Conservation (phyloP, 768 basidiomycete genomes). For the Agrocybe praecox region DNA sequence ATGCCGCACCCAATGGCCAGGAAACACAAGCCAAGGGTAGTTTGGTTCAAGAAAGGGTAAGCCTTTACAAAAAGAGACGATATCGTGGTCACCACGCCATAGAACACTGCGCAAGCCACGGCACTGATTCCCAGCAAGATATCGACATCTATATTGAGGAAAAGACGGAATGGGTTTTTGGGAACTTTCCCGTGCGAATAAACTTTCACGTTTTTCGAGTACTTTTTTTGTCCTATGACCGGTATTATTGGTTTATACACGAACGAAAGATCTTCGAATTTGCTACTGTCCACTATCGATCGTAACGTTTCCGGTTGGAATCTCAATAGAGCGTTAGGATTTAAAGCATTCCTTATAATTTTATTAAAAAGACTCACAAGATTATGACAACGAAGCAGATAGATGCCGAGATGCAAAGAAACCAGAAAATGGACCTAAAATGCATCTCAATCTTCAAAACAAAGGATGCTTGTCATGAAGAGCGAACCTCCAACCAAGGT, state of each 20-base stretch:
- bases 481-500: conserved; percentile 64
- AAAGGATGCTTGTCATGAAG: not conserved
- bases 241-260: conserved; percentile 60
- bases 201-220: conserved; percentile 22
- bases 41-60: conserved; percentile 66
- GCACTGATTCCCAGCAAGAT: conserved; percentile 54
- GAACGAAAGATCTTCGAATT: conserved; percentile 40
- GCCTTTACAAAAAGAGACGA: conserved; percentile 59
- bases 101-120: conserved; percentile 56
- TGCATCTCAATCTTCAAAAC: not conserved
- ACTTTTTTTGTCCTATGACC: conserved; percentile 33
- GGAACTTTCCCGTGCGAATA: conserved; percentile 38
- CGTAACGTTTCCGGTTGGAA: conserved; percentile 57
- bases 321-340: conserved; percentile 31
- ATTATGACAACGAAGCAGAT: conserved; percentile 49
- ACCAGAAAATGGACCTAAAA: conserved; percentile 63
- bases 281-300: conserved; percentile 55
- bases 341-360: not conserved
- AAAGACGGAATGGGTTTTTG: conserved; percentile 59
- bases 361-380: conserved; percentile 35
- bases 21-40: conserved; percentile 77
- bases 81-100: conserved; percentile 60
- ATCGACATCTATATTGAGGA: conserved; percentile 58
- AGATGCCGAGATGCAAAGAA: conserved; percentile 51
- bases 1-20: conserved; percentile 76